A percentile compares a stretch with the other conserved stretches of the same genome.
These are phyloP conservation scores for Globisporangium middletonii DNA, from an alignment of 352 stramenopile genomes.

Conservation along the genomic window DNA sequence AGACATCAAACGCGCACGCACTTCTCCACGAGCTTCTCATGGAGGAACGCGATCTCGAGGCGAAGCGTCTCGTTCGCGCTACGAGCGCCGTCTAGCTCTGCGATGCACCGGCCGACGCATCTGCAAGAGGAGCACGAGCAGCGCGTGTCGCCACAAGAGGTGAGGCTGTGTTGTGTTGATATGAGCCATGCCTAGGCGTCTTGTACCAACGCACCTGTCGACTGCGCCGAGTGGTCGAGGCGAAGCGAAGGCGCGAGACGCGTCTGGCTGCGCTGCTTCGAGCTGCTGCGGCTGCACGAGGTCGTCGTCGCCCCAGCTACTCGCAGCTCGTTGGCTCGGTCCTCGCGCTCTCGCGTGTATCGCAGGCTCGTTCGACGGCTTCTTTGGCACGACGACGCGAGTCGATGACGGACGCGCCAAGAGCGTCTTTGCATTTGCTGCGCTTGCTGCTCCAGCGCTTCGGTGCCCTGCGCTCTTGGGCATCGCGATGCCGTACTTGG, in stretches of 20 bases:
- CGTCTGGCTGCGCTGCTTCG: neutral
- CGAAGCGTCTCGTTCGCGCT: conserved; percentile 24
- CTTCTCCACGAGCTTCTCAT: conserved; percentile 30
- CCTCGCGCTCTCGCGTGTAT: neutral
- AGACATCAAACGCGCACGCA: conserved; percentile 14
- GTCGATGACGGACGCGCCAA: conserved; percentile 9
- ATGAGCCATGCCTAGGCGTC: neutral
- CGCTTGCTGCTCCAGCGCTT: neutral
- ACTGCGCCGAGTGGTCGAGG: neutral
- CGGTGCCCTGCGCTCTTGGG: conserved; percentile 10
- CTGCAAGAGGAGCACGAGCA: too few relatives aligned
- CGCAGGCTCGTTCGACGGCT: neutral
- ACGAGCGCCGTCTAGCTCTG: conserved; percentile 7
- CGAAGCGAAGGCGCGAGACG: conserved; percentile 3
- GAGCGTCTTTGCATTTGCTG: neutral
- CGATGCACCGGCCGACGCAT: neutral
- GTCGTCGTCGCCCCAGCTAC: neutral
- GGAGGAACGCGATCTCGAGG: conserved; percentile 20
- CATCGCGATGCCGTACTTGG: conserved; percentile 1
- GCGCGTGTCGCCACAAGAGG: neutral
- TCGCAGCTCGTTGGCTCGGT: neutral
- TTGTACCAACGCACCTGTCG: neutral
- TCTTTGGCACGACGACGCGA: neutral
- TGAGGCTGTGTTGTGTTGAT: too few relatives aligned
- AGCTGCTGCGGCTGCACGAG: conserved; percentile 2